Evolutionary conservation across 2,329 filamentous ascomycete genomes (phyloP).

Genomic region (Epichloe festucae): DNA sequence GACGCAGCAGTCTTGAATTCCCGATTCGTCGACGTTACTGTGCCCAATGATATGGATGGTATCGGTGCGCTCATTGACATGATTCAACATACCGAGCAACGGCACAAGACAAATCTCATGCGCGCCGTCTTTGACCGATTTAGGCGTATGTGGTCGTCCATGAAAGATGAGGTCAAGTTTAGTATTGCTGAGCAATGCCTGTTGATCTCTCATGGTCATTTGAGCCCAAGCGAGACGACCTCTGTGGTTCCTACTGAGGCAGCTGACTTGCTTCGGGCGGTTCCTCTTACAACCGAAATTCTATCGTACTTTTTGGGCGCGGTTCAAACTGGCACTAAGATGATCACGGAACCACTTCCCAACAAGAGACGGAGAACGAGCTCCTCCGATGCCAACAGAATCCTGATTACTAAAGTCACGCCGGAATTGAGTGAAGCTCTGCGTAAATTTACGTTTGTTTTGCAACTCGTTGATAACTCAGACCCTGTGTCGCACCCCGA

Average conservation of each 20-base stretch:
- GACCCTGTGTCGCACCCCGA: slow-evolving; percentile 62
- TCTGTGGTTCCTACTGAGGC: slow-evolving; percentile 42
- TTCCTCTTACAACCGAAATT: slow-evolving; percentile 61
- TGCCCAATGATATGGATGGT: slow-evolving; percentile 39
- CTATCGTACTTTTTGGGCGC: slow-evolving; percentile 60
- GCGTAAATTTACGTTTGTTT: slow-evolving; percentile 68
- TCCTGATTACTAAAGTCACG: slow-evolving; percentile 47
- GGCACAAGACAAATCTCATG: slow-evolving; percentile 38
- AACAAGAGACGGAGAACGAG: slow-evolving; percentile 72
- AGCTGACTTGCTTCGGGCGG: slow-evolving; percentile 57
- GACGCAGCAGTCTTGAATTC: slow-evolving; percentile 29
- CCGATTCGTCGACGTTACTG: slow-evolving; percentile 36
- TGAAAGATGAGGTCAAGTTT: slow-evolving; percentile 51
- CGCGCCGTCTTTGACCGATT: slow-evolving; percentile 56
- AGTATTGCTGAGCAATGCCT: slow-evolving; percentile 50
- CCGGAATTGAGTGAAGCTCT: slow-evolving; percentile 55
- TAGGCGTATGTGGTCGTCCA: slow-evolving; percentile 55
- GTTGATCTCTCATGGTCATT: slow-evolving; percentile 39
- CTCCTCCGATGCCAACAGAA: slow-evolving; percentile 51
- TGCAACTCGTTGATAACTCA: slow-evolving; percentile 78
- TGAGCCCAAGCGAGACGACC: slow-evolving; percentile 19
- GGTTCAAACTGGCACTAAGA: slow-evolving; percentile 58
- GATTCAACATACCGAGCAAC: slow-evolving; percentile 27
- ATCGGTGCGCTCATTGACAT: slow-evolving; percentile 38
- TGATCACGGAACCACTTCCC: slow-evolving; percentile 58